Evolutionary conservation across 179 eudicot species (phyloP).

Genomic region (Amaranthus tricolor): DNA sequence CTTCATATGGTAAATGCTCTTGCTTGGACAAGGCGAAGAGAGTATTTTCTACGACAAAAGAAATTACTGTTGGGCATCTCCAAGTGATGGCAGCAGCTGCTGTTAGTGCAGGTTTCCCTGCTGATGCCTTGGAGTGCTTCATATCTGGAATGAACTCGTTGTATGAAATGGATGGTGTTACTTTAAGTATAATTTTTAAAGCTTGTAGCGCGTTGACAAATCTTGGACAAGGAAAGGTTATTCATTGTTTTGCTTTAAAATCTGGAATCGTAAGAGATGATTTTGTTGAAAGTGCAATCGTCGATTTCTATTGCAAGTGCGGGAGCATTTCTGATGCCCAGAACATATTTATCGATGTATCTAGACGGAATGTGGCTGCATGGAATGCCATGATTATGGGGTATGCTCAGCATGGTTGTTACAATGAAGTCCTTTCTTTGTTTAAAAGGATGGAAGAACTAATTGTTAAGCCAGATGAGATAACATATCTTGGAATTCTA

Average conservation of each 20-base stretch:
- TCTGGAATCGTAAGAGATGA: slow-evolving; percentile 31
- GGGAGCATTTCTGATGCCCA: slow-evolving; percentile 42
- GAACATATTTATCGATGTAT: slow-evolving; percentile 27
- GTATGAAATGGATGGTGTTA: slow-evolving; percentile 28
- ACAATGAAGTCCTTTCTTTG: slow-evolving; percentile 30
- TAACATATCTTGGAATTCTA: slow-evolving; percentile 48
- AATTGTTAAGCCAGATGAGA: slow-evolving; percentile 39
- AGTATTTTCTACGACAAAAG: slow-evolving; percentile 22
- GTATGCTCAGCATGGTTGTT: slow-evolving; percentile 43
- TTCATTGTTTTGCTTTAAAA: slow-evolving; percentile 42
- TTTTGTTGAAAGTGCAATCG: slow-evolving; percentile 41
- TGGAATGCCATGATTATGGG: slow-evolving; percentile 53
- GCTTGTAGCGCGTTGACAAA: slow-evolving; percentile 44
- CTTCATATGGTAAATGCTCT: slow-evolving; percentile 45
- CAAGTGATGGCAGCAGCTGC: slow-evolving; percentile 39
- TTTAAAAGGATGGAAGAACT: slow-evolving; percentile 29
- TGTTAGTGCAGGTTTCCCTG: slow-evolving; percentile 32
- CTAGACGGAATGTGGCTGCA: slow-evolving; percentile 42
- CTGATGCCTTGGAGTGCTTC: slow-evolving; percentile 35
- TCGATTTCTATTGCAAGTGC: slow-evolving; percentile 48
- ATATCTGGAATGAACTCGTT: slow-evolving; percentile 21
- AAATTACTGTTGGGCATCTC: slow-evolving; percentile 27
- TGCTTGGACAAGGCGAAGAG: slow-evolving; percentile 36
- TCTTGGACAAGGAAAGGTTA: slow-evolving; percentile 38
- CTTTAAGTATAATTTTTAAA: slow-evolving; percentile 39